A percentile compares a stretch with the other conserved stretches of the same genome.
Conservation (phyloP, 495 filamentous ascomycete genomes). For the Xanthoparmelia taractica region DNA sequence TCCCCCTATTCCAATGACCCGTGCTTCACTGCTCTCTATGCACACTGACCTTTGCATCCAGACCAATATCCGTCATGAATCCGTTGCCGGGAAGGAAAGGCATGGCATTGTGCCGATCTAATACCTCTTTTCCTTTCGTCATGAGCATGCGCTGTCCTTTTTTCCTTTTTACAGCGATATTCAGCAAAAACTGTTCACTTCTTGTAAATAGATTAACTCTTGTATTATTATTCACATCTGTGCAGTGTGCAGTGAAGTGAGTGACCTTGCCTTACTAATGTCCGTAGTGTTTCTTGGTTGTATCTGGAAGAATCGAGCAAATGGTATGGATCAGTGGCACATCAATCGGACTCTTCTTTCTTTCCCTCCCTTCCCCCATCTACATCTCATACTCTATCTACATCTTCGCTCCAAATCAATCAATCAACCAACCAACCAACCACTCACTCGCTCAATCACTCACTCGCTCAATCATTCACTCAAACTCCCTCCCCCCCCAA, state of each 20-base stretch:
- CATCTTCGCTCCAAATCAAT: no score
- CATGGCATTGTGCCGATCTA: conserved; percentile 1
- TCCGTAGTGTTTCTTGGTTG: no score
- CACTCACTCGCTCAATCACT: no score
- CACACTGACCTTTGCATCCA: background rate
- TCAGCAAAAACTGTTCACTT: background rate
- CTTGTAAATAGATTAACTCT: conserved; percentile 2
- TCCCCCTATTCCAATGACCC: background rate
- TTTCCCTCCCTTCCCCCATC: no score
- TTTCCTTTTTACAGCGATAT: no score
- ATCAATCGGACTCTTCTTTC: no score
- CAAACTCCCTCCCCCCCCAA: no score
- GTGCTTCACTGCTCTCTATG: background rate
- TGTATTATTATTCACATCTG: background rate
- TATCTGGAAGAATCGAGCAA: no score
- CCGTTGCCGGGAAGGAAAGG: background rate
- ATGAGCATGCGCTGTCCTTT: background rate
- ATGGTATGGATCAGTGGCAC: background rate
- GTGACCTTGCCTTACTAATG: background rate
- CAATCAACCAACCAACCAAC: no score
- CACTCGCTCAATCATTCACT: no score
- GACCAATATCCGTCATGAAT: background rate
- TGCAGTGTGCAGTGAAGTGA: background rate
- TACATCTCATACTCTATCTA: no score
- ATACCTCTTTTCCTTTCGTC: background rate